Conservation (phyloP, 2,329 filamentous ascomycete genomes). For the Monosporascus cannonballus region DNA sequence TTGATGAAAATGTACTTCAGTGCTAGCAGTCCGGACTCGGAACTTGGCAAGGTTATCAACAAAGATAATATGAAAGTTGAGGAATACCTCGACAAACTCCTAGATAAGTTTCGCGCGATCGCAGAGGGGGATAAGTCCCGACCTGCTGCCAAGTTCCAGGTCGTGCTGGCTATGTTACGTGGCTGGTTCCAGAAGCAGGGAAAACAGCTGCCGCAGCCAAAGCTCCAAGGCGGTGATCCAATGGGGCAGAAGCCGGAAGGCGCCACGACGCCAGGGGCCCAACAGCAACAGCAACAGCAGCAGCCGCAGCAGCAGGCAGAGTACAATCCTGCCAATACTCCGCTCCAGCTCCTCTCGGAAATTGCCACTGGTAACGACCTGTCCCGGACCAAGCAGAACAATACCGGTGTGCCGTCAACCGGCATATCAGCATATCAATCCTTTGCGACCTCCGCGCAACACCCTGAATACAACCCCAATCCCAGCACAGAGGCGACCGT, state of each 20-base stretch:
- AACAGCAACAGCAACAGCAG: conserved; percentile 12
- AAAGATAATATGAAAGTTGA: conserved; percentile 60
- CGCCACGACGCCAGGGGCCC: conserved; percentile 2
- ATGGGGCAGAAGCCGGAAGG: conserved; percentile 2
- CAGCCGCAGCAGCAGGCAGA: conserved; percentile 17
- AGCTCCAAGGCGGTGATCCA: conserved; percentile 1
- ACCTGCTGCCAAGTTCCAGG: conserved; percentile 62
- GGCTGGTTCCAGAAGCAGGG: conserved; percentile 59
- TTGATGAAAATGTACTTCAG: conserved; percentile 70
- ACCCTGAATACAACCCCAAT: conserved; percentile 31
- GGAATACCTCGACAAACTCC: conserved; percentile 62
- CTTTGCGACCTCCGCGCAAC: conserved; percentile 18
- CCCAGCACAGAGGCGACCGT: conserved; percentile 6
- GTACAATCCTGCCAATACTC: conserved; percentile 39
- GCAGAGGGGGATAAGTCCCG: conserved; percentile 59
- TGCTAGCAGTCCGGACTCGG: conserved; percentile 55
- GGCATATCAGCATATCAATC: conserved; percentile 14
- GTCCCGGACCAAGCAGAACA: conserved; percentile 13
- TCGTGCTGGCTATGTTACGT: conserved; percentile 64
- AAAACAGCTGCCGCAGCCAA: conserved; percentile 5
- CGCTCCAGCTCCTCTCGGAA: conserved; percentile 51
- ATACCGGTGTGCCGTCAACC: conserved; percentile 6
- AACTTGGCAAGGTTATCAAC: conserved; percentile 64
- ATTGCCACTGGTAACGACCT: conserved; percentile 42
- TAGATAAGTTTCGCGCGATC: conserved; percentile 60